Evolutionary conservation across 2,329 filamentous ascomycete species (phyloP).

Genomic region (Cercospora berteroae): DNA sequence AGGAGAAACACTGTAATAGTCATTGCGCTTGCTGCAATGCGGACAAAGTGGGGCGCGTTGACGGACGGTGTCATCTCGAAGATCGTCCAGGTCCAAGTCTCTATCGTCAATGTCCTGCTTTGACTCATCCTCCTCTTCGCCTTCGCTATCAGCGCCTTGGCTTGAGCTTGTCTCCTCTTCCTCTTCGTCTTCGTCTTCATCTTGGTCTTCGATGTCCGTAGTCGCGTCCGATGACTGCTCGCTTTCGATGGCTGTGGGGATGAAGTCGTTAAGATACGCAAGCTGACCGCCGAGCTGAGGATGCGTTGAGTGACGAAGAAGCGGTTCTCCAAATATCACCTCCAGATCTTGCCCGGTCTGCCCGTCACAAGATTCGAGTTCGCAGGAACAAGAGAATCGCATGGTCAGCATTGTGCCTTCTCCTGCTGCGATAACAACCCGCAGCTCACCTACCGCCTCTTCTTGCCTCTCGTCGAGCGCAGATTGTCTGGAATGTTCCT

Average conservation of each 20-base stretch:
- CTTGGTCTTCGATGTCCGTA: neutral
- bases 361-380: neutral
- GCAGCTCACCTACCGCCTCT: neutral
- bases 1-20: neutral
- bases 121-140: neutral
- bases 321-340: neutral
- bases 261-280: neutral
- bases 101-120: neutral
- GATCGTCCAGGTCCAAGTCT: neutral
- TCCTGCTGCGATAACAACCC: neutral
- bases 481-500: too few species aligned
- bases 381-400: neutral
- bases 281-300: neutral
- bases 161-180: neutral
- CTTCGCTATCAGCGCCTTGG: neutral
- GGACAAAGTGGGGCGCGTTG: neutral
- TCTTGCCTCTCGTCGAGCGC: neutral
- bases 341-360: neutral
- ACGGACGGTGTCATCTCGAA: too few species aligned
- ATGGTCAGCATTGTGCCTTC: neutral
- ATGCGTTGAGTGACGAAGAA: neutral
- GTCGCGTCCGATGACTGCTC: neutral
- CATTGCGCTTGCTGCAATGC: neutral
- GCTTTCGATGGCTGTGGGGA: neutral
- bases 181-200: neutral